Evolutionary conservation across 139 green algal genomes (phyloP).

Genomic region (Haematococcus sp.): DNA sequence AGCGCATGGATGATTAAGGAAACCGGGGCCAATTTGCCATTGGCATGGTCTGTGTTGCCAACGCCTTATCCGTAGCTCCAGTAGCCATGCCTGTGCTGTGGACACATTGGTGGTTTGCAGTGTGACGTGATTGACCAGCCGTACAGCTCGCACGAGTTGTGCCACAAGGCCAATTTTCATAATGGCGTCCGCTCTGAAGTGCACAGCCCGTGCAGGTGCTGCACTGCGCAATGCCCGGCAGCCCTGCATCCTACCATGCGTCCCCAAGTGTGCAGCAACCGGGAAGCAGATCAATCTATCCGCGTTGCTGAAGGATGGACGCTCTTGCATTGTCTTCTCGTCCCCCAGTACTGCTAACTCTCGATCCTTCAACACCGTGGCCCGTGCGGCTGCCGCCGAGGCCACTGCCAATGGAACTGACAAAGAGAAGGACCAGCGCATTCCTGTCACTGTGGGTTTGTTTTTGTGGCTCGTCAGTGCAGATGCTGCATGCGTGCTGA

Average conservation of each 20-base stretch:
- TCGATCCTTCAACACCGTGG: no score
- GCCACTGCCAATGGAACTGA: neutral
- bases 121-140: neutral
- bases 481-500: neutral
- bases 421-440: conserved; percentile 18
- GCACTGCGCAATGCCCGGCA: neutral
- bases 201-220: neutral
- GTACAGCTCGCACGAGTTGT: neutral
- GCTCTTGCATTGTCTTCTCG: no score
- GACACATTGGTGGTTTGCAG: no score
- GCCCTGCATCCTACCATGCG: neutral
- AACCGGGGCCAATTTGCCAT: no score
- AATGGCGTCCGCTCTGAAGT: neutral
- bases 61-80: no score
- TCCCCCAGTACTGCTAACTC: no score
- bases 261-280: neutral
- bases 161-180: neutral
- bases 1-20: neutral
- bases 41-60: no score
- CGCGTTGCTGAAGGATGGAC: no score
- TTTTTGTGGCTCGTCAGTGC: neutral
- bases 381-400: neutral
- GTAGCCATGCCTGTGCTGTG: no score
- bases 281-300: neutral
- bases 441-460: conserved; percentile 31